Base-by-base conservation (phyloP, 2,329 filamentous ascomycete species). In the Alternaria triticimaculans region DNA sequence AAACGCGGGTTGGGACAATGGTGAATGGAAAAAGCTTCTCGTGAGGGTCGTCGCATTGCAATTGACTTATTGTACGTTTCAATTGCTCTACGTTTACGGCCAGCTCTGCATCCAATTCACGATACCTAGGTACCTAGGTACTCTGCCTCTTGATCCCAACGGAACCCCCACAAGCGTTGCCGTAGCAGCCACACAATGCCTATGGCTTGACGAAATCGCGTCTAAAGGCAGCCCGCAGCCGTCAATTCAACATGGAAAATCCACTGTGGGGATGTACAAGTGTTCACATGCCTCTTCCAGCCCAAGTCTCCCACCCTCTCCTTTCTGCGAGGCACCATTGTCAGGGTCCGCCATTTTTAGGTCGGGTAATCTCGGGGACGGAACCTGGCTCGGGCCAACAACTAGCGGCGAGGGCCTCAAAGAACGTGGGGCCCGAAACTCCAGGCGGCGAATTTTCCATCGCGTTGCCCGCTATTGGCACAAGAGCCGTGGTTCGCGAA, bases 281-380 rank as follows among this genome's bases (percentile, higher is more conserved):
- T 69, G 70, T 68, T 56, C 67, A 73, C 65, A 70, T 68, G 63
- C 69, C 62, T 62, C 58, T 68, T 72, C 56, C 55, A 70, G 65
- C 58, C 43, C 56, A 60, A 59, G 50, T 60, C 43, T 63, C 56
- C 33, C 45, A 55, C n/a, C 49, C 59, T 64, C 63, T 63, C 60
- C 60, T 60, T 58, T 64, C 33, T 61, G 61, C 58, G 30, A 58
- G 23, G 51, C 20, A 30, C 55, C 55, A 58, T 26, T 23, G 46
- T 46, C 58, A 68, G 66, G 64, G 61, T 66, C 58, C 64, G 63
- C 64, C 65, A 61, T 63, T 63, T 67, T 68, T 66, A 46, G 55
- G 55, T 68, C 68, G 68, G 68, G 68, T 65, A 70, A 70, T 65
- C 37, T 66, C 68, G 68, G 68, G 58, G 44, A 54, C 41, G 18